These are phyloP conservation scores for Kockovaella imperatae DNA, from an alignment of 768 basidiomycete genomes.

Conservation along the genomic window DNA sequence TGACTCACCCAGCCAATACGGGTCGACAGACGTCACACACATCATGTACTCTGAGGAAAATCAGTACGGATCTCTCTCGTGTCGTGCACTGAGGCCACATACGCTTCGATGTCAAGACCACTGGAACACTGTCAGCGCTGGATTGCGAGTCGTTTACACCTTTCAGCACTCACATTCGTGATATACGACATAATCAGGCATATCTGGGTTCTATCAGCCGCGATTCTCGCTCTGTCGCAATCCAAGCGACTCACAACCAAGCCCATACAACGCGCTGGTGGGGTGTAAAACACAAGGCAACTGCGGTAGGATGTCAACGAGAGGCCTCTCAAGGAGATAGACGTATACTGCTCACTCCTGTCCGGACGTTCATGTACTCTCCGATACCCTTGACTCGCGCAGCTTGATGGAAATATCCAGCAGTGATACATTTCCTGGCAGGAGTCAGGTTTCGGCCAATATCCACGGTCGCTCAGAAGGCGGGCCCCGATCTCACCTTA, in stretches of 20 bases:
- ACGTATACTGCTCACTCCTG: constrained; percentile 49
- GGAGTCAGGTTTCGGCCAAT: not conserved
- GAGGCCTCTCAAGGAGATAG: not conserved
- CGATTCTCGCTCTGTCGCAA: constrained; percentile 4
- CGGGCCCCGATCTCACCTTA: constrained; percentile 51
- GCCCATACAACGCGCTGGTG: constrained; percentile 88
- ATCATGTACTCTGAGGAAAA: constrained; percentile 70
- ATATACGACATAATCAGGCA: constrained; percentile 92
- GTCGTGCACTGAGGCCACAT: not conserved
- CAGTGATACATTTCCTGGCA: constrained; percentile 83
- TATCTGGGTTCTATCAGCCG: constrained; percentile 53
- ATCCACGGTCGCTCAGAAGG: not conserved
- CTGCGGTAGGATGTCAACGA: not conserved
- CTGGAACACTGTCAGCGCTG: constrained; percentile 17
- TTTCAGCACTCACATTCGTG: constrained; percentile 57
- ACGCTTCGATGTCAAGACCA: constrained; percentile 80
- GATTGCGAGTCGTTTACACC: not conserved
- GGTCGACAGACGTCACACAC: constrained; percentile 94
- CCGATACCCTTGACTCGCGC: constrained; percentile 97
- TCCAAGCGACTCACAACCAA: constrained; percentile 64
- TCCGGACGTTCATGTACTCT: constrained; percentile 94
- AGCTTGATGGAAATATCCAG: constrained; percentile 98
- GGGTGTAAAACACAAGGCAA: constrained; percentile 93
- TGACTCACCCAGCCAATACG: constrained; percentile 84
- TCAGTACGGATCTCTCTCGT: constrained; percentile 22